phyloP scores from a whole-genome alignment of 208 protist genomes.

The Giardia duodenalis region DNA sequence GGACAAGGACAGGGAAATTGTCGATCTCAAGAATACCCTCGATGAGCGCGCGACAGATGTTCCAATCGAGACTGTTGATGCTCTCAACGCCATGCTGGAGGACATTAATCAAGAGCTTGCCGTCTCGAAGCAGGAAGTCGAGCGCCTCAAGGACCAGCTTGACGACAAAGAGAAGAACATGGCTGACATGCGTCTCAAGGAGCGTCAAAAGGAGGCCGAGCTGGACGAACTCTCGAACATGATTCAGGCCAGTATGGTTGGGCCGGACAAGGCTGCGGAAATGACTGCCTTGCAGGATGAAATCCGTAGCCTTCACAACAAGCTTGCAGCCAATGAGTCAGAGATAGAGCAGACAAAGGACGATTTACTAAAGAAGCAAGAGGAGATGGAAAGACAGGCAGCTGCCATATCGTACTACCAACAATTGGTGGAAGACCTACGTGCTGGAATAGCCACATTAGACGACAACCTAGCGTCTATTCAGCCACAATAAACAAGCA shows the following conservation, averaged over 20 bases:
- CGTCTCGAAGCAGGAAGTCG: background rate
- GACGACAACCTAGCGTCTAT: background rate
- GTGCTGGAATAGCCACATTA: background rate
- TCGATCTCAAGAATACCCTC: background rate
- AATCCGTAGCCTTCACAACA: background rate
- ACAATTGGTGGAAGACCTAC: background rate
- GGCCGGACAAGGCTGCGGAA: background rate
- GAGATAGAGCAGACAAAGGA: background rate
- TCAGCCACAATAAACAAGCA: too few species aligned
- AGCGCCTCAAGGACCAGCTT: background rate
- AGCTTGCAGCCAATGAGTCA: background rate
- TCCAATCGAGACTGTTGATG: background rate
- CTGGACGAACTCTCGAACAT: background rate
- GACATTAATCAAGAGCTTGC: background rate
- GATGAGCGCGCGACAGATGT: background rate
- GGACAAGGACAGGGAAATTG: background rate
- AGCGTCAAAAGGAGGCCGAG: background rate
- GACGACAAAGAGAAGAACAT: background rate
- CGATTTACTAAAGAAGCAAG: background rate
- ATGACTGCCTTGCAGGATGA: background rate
- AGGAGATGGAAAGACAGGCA: background rate
- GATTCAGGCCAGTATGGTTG: background rate
- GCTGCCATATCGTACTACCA: background rate
- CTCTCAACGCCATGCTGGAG: background rate
- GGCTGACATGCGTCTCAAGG: background rate